Evolutionary conservation across 2,329 filamentous ascomycete genomes (phyloP).

Genomic region (Pseudocercospora pini-densiflorae): DNA sequence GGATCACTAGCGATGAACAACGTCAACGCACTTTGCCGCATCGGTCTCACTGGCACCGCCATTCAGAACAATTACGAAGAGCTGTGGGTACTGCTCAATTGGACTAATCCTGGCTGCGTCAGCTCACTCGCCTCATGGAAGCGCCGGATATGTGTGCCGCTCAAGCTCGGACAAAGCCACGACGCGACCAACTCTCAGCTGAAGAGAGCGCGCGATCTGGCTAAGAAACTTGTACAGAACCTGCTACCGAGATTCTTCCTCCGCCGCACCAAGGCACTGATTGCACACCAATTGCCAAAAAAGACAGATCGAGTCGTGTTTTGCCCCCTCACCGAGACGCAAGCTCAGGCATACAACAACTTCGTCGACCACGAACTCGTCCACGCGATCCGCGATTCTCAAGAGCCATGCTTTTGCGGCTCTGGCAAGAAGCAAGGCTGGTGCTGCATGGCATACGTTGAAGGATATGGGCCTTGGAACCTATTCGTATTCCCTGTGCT

Average conservation of each 20-base stretch:
- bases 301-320: conserved; percentile 96
- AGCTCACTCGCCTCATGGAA: conserved; percentile 77
- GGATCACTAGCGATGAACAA: conserved; percentile 87
- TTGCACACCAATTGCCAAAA: conserved; percentile 89
- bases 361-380: conserved; percentile 76
- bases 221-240: conserved; percentile 82
- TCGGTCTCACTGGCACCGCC: conserved; percentile 91
- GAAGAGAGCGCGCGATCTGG: conserved; percentile 78
- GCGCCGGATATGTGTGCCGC: conserved; percentile 73
- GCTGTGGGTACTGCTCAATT: conserved; percentile 93
- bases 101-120: conserved; percentile 83
- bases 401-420: conserved; percentile 70
- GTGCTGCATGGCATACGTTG: conserved; percentile 71
- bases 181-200: conserved; percentile 85
- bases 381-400: conserved; percentile 68
- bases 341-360: conserved; percentile 80
- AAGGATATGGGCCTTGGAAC: conserved; percentile 71
- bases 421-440: conserved; percentile 75
- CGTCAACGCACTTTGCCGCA: conserved; percentile 87
- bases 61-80: conserved; percentile 99
- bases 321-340: conserved; percentile 82
- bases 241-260: conserved; percentile 89
- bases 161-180: conserved; percentile 89
- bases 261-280: conserved; percentile 88
- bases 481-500: conserved; percentile 84